phyloP scores from a whole-genome alignment of 805 yeast genomes.

The Zygoascus biomembranicola region DNA sequence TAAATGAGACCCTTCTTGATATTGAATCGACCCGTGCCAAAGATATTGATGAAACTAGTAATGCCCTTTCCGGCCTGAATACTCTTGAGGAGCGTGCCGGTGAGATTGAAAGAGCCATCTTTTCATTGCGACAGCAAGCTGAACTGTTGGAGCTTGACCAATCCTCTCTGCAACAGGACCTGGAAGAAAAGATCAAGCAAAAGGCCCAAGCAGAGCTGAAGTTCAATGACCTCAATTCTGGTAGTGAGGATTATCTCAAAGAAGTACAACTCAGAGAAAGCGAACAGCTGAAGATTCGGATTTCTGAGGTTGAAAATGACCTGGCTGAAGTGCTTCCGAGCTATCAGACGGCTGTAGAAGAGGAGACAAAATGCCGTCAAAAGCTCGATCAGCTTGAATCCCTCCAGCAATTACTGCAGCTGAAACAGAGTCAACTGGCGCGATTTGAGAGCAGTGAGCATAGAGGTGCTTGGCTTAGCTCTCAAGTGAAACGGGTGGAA shows the following conservation, averaged over 20 bases:
- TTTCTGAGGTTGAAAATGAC: conserved; percentile 7
- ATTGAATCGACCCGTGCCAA: conserved; percentile 7
- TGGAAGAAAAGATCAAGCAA: conserved; percentile 31
- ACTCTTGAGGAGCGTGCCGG: conserved; percentile 11
- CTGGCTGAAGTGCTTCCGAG: conserved; percentile 8
- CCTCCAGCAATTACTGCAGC: conserved; percentile 52
- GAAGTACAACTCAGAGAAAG: conserved; percentile 35
- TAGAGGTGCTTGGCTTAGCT: conserved; percentile 58
- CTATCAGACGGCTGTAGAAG: conserved; percentile 23
- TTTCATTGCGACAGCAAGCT: conserved; percentile 39
- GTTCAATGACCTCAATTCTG: conserved; percentile 23
- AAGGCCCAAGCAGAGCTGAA: conserved; percentile 31
- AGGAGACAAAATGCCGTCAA: conserved; percentile 36
- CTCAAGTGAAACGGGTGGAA: conserved; percentile 38
- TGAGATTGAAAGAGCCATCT: conserved; percentile 24
- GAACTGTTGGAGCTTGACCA: conserved; percentile 51
- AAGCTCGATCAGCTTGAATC: conserved; percentile 37
- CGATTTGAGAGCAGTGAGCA: conserved; percentile 48
- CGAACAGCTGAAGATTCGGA: conserved; percentile 1
- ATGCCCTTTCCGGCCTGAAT: neutral
- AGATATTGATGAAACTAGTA: conserved; percentile 11
- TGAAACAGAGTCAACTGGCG: conserved; percentile 63
- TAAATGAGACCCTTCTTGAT: conserved; percentile 5
- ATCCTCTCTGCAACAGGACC: conserved; percentile 43
- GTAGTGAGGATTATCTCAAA: conserved; percentile 12